A percentile compares a stretch with the other conserved stretches of the same genome.
phyloP scores from a whole-genome alignment of 768 basidiomycete species.

The Trametes sanguinea region DNA sequence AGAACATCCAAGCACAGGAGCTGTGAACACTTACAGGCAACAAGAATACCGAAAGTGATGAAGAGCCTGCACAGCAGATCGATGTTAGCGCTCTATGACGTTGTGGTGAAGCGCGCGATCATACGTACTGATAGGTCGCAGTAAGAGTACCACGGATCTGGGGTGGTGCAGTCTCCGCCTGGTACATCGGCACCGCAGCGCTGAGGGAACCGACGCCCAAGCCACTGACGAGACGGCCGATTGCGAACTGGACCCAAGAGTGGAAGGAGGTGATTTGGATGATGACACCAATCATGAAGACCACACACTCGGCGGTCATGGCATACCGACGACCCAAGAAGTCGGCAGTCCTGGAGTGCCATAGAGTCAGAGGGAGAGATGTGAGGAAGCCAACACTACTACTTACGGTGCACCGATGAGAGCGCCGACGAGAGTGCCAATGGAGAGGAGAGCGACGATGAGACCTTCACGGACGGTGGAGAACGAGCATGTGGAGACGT shows the following conservation, averaged over 20 bases:
- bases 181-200: constrained; percentile 72
- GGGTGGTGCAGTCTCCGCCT: constrained; percentile 72
- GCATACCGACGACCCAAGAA: constrained; percentile 65
- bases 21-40: constrained; percentile 49
- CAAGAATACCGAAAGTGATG: constrained; percentile 70
- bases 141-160: constrained; percentile 72
- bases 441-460: constrained; percentile 69
- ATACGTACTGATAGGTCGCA: constrained; percentile 34
- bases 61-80: constrained; percentile 50
- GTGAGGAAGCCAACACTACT: too few relatives aligned
- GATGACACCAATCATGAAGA: constrained; percentile 64
- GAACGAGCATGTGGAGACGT: constrained; percentile 51
- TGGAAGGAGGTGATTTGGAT: constrained; percentile 53
- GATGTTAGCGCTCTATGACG: constrained; percentile 38
- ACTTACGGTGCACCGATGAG: constrained; percentile 62
- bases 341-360: constrained; percentile 53
- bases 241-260: constrained; percentile 67
- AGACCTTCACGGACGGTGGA: constrained; percentile 59
- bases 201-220: constrained; percentile 69
- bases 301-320: constrained; percentile 58
- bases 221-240: constrained; percentile 67
- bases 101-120: not conserved
- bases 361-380: not conserved
- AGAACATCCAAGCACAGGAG: not conserved
- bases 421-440: constrained; percentile 68